Conservation (phyloP, 306 rosid species). For the Dalbergia cochinchinensis region DNA sequence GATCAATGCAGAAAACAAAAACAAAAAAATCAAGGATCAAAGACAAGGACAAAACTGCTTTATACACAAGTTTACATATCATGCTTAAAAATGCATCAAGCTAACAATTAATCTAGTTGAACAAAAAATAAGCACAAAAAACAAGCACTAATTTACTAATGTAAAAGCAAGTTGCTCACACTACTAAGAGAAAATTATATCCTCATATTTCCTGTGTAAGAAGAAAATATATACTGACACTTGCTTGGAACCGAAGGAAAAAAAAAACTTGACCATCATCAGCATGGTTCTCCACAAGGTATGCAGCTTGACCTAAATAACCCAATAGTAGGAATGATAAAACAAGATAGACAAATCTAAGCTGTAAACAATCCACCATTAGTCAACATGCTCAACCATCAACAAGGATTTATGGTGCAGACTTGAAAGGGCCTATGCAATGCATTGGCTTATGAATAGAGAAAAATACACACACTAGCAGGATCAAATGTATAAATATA, state of each 20-base stretch:
- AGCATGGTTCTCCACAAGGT: slow-evolving; percentile 77
- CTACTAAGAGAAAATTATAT: too few relatives aligned
- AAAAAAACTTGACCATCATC: slow-evolving; percentile 77
- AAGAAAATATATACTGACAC: slow-evolving; percentile 40
- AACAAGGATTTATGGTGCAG: background rate
- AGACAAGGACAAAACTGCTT: too few relatives aligned
- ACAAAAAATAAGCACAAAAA: too few relatives aligned
- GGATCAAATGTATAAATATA: slow-evolving; percentile 42
- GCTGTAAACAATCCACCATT: slow-evolving; percentile 69
- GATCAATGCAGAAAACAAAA: too few relatives aligned
- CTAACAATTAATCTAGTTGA: too few relatives aligned
- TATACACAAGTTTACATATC: too few relatives aligned
- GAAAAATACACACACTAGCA: slow-evolving; percentile 9
- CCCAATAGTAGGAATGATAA: slow-evolving; percentile 88
- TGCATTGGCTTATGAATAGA: slow-evolving; percentile 15
- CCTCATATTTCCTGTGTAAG: background rate
- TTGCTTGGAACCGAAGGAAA: slow-evolving; percentile 91
- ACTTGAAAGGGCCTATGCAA: background rate
- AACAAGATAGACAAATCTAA: slow-evolving; percentile 53
- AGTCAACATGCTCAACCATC: background rate
- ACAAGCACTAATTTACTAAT: too few relatives aligned
- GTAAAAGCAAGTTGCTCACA: too few relatives aligned
- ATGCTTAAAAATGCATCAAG: too few relatives aligned
- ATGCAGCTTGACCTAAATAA: slow-evolving; percentile 99
- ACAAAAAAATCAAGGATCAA: too few relatives aligned